Evolutionary conservation across 805 yeast genomes (phyloP), one percentile per base, ranked within the genome.

Genomic region (Schizosaccharomyces cryophilus): DNA sequence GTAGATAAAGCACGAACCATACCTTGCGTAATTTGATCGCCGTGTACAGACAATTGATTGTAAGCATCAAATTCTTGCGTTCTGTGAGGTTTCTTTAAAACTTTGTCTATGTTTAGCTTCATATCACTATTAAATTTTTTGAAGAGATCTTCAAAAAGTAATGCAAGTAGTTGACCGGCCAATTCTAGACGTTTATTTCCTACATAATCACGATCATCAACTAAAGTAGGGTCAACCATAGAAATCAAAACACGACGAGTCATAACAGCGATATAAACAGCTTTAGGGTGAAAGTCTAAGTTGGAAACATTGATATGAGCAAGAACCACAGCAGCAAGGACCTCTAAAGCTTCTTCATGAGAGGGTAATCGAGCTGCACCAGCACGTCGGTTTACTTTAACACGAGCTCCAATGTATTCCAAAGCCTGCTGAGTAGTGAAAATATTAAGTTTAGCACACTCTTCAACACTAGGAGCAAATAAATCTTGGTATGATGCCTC

Each of bases 191-290:
- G 85, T 72, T 93, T 93, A 73, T 90, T 90, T 76, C 98, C 98
- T 56, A 93, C 97, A 69, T 93, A 93, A 74, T 93, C 98, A 73
- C 97, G 82, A 72, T 93, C 98, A 69, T 93, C 98, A n/a, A 93
- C 95, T 83, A 87, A 83, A 66, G 82, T 82, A 6, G 96, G 94
- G 68, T 93, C 85, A 65, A 86, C 83, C 83, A 93, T 87, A 4
- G 98, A 87, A 94, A 87, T 87, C 26, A 93, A 78, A 2, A 90
- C 97, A 69, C 97, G 80, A 69, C 98, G 80, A 0, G 98, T 85
- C 98, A 93, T 93, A 73, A 87, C 82, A 1, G 96, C 96, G 66
- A 93, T 81, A 69, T 93, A 93, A 45, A 93, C 71, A 0, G 97
- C 96, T 73, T 93, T 93, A 70, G 88, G 96, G 65, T 95, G 79